Conservation (phyloP, 2,329 filamentous ascomycete species). For the Fusarium incarnatum region DNA sequence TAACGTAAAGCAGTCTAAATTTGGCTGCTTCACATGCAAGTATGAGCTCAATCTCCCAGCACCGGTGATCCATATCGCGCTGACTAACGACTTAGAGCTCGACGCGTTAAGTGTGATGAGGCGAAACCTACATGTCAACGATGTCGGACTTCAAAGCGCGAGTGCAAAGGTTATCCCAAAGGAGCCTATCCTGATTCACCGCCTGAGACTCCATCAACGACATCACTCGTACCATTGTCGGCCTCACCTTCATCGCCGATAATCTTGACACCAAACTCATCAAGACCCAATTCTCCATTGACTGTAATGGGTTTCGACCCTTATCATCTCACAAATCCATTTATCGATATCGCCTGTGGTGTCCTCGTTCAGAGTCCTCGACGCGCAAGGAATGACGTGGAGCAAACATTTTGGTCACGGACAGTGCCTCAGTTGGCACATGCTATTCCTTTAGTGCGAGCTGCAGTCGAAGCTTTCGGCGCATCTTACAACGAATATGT, state of each 20-base stretch:
- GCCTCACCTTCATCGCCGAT: neutral
- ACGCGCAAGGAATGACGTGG: slow-evolving; percentile 21
- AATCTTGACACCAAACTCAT: neutral
- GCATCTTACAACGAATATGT: slow-evolving; percentile 35
- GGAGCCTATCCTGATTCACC: slow-evolving; percentile 1
- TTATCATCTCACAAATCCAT: neutral
- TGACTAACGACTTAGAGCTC: slow-evolving; percentile 5
- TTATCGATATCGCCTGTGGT: slow-evolving; percentile 24
- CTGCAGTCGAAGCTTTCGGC: slow-evolving; percentile 34
- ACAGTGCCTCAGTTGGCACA: slow-evolving; percentile 31
- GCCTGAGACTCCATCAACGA: neutral
- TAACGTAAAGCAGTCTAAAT: slow-evolving; percentile 42
- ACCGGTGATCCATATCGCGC: no score
- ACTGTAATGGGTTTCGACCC: neutral
- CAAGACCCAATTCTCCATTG: accelerated
- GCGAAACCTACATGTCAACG: slow-evolving; percentile 32
- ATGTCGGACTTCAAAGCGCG: slow-evolving; percentile 22
- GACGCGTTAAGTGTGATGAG: slow-evolving; percentile 42
- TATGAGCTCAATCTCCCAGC: neutral
- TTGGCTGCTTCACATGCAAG: slow-evolving; percentile 43
- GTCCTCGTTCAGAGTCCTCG: slow-evolving; percentile 29
- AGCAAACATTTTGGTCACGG: slow-evolving; percentile 36
- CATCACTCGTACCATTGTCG: neutral
- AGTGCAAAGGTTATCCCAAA: slow-evolving; percentile 27
- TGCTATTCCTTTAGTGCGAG: slow-evolving; percentile 28